Percentiles rank a stretch among this genome's conserved stretches.
These are phyloP conservation scores for Passiflora organensis DNA, from an alignment of 345 rosid genomes.

Conservation along the genomic window DNA sequence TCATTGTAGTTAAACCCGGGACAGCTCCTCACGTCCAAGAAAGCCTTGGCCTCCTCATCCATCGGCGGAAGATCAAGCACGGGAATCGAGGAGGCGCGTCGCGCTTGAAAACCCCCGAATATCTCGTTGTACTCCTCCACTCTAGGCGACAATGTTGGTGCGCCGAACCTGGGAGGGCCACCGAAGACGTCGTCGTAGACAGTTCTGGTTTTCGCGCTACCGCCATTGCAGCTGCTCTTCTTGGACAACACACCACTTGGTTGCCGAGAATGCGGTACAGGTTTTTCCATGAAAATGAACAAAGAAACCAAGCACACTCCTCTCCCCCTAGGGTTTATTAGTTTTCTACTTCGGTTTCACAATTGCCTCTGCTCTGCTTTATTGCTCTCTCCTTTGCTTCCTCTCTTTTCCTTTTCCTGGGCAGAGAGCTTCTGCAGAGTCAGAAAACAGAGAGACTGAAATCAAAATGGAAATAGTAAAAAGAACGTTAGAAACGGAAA, in stretches of 20 bases:
- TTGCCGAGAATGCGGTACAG: constrained; percentile 48
- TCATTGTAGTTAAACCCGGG: constrained; percentile 59
- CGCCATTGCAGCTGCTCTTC: constrained; percentile 19
- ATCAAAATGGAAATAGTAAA: too few relatives aligned
- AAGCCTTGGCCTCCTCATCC: constrained; percentile 32
- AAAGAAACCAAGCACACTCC: too few relatives aligned
- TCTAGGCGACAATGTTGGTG: constrained; percentile 57
- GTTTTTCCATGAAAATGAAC: constrained; percentile 61
- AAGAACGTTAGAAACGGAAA: too few relatives aligned
- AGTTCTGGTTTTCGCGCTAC: constrained; percentile 17
- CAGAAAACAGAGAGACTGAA: too few relatives aligned
- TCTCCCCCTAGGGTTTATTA: too few relatives aligned
- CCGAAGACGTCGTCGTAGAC: constrained; percentile 77
- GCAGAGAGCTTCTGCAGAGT: too few relatives aligned
- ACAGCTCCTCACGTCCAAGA: constrained; percentile 56
- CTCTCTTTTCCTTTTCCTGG: too few relatives aligned
- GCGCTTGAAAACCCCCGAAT: constrained; percentile 60
- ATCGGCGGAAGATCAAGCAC: constrained; percentile 64
- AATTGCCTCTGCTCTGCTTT: too few relatives aligned
- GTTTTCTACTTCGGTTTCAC: too few relatives aligned
- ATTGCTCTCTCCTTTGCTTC: too few relatives aligned
- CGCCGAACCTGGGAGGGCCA: constrained; percentile 50
- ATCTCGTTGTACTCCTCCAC: constrained; percentile 70
- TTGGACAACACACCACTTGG: constrained; percentile 19
- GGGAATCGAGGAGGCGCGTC: constrained; percentile 68